phyloP scores from a whole-genome alignment of 768 basidiomycete genomes.

The Termitomyces bulborhizus region DNA sequence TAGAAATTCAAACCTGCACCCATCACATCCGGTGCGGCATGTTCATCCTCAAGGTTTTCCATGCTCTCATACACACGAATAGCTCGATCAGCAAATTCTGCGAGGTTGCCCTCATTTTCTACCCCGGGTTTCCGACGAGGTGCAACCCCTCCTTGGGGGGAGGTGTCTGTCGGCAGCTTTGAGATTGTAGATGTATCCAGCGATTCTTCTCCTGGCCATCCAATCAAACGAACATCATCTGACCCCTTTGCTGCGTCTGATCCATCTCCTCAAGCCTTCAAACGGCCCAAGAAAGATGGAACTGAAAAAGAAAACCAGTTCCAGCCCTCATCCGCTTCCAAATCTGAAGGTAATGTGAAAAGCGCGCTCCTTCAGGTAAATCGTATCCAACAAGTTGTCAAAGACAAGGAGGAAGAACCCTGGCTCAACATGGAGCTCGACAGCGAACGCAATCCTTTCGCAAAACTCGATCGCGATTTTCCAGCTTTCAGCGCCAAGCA shows the following conservation, averaged over 20 bases:
- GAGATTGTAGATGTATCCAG: slow-evolving; percentile 31
- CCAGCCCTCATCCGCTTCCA: not conserved
- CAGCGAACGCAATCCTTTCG: slow-evolving; percentile 20
- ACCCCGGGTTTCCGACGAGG: slow-evolving; percentile 37
- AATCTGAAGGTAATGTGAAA: slow-evolving; percentile 17
- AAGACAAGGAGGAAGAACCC: slow-evolving; percentile 16
- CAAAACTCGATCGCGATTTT: slow-evolving; percentile 19
- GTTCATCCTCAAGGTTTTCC: not conserved
- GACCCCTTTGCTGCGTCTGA: slow-evolving; percentile 27
- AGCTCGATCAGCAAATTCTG: slow-evolving; percentile 21
- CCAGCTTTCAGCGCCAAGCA: slow-evolving; percentile 10
- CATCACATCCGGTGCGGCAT: slow-evolving; percentile 12
- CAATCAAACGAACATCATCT: slow-evolving; percentile 34
- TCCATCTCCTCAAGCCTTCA: slow-evolving; percentile 22
- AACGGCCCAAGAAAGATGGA: slow-evolving; percentile 24
- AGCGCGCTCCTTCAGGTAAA: not conserved
- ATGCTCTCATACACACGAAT: not conserved
- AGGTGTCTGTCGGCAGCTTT: slow-evolving; percentile 12
- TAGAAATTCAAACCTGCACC: slow-evolving; percentile 17
- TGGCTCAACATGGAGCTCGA: slow-evolving; percentile 16
- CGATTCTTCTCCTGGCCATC: slow-evolving; percentile 26
- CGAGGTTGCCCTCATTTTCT: slow-evolving; percentile 33
- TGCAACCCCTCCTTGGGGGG: slow-evolving; percentile 7
- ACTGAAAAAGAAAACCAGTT: slow-evolving; percentile 32
- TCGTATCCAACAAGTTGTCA: not conserved